Percentiles rank a stretch among this genome's conserved stretches.
These are phyloP conservation scores for Lepidium didymum DNA, from an alignment of 345 rosid genomes.

Conservation along the genomic window DNA sequence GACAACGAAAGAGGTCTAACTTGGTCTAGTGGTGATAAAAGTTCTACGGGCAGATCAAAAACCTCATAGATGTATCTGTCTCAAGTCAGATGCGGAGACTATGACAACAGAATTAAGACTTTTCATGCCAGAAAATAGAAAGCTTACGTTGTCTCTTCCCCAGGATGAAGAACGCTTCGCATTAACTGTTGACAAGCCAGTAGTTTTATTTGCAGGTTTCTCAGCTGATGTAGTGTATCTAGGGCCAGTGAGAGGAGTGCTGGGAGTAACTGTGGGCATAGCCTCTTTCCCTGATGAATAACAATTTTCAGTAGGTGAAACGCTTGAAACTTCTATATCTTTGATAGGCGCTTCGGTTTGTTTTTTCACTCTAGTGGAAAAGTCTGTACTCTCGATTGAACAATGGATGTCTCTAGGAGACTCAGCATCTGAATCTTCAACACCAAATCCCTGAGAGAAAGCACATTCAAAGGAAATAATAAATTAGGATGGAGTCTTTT, in stretches of 20 bases:
- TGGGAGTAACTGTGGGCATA: constrained; percentile 58
- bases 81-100: not conserved
- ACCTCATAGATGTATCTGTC: not conserved
- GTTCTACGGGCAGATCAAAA: not conserved
- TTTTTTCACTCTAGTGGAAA: constrained; percentile 42
- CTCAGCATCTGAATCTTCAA: constrained; percentile 75
- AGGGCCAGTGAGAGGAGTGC: constrained; percentile 43
- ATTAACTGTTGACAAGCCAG: constrained; percentile 41
- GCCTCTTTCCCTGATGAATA: constrained; percentile 72
- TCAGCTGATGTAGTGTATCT: constrained; percentile 52
- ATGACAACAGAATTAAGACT: not conserved
- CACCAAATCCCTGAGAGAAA: constrained; percentile 62
- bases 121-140: constrained; percentile 7
- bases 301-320: constrained; percentile 51
- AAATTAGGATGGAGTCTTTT: not conserved
- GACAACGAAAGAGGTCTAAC: not conserved
- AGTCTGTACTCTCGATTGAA: constrained; percentile 41
- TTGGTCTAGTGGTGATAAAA: not conserved
- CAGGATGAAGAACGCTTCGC: constrained; percentile 70
- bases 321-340: constrained; percentile 47
- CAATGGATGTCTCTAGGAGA: constrained; percentile 53
- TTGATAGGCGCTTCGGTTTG: constrained; percentile 42
- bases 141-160: constrained; percentile 84
- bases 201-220: constrained; percentile 49
- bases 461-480: constrained; percentile 7